A percentile compares a stretch with the other conserved stretches of the same genome.
These are phyloP conservation scores for Parsonsia alboflavescens DNA, from an alignment of 257 asterid genomes.

Conservation along the genomic window DNA sequence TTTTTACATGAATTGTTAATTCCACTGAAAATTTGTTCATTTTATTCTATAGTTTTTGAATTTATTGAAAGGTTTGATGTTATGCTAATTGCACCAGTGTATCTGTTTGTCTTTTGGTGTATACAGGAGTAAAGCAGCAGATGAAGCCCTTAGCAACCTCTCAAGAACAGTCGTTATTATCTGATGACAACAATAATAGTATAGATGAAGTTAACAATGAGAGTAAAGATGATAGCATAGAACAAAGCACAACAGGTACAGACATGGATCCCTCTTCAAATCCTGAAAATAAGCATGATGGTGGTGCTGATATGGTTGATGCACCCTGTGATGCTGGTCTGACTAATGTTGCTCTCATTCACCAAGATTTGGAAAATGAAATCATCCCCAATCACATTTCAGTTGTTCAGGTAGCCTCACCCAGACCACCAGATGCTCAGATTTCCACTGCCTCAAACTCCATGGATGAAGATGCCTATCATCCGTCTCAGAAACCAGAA, in stretches of 20 bases:
- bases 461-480: constrained; percentile 29
- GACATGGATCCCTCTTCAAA: constrained; percentile 32
- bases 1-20: neutral
- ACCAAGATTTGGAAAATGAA: constrained; percentile 31
- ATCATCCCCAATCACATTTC: constrained; percentile 31
- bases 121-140: constrained; percentile 49
- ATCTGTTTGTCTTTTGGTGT: neutral
- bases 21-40: neutral
- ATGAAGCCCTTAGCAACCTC: constrained; percentile 58
- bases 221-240: constrained; percentile 29
- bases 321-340: constrained; percentile 36
- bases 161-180: constrained; percentile 48
- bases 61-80: neutral
- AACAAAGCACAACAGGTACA: constrained; percentile 39
- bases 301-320: constrained; percentile 30
- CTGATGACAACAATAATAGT: constrained; percentile 36
- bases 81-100: neutral
- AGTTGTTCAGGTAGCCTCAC: constrained; percentile 42
- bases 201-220: constrained; percentile 36
- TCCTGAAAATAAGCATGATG: constrained; percentile 37
- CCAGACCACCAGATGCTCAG: constrained; percentile 35
- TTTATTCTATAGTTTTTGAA: neutral
- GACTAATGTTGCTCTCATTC: constrained; percentile 20
- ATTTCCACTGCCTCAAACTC: constrained; percentile 32
- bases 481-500: constrained; percentile 33